Conservation (phyloP, 1,284 basidiomycete genomes). For the Ganoderma meredithae region DNA sequence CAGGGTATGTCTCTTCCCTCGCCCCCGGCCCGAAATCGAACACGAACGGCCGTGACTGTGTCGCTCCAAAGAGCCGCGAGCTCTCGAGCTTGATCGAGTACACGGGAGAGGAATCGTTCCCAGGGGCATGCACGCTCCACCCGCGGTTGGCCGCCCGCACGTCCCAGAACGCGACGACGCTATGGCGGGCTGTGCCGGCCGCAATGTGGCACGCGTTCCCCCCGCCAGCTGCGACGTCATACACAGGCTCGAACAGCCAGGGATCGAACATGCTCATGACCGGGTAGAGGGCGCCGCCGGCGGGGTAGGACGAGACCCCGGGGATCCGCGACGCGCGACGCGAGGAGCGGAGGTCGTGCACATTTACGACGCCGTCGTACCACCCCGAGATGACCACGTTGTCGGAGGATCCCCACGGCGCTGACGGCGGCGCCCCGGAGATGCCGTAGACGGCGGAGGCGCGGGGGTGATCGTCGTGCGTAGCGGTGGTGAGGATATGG, state of each 20-base stretch:
- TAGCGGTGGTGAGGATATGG: slow-evolving; percentile 52
- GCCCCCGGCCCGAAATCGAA: slow-evolving; percentile 77
- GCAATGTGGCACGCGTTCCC: slow-evolving; percentile 69
- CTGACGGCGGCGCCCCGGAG: slow-evolving; percentile 60
- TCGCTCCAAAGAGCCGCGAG: slow-evolving; percentile 76
- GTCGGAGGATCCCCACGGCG: slow-evolving; percentile 72
- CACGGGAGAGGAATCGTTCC: slow-evolving; percentile 77
- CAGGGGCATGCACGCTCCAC: slow-evolving; percentile 80
- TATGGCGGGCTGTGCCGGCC: slow-evolving; percentile 77
- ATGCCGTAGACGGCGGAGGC: slow-evolving; percentile 75
- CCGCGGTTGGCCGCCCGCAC: slow-evolving; percentile 63
- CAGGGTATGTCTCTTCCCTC: slow-evolving; percentile 63
- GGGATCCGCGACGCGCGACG: slow-evolving; percentile 32
- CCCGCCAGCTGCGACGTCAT: slow-evolving; percentile 73
- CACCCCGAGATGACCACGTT: slow-evolving; percentile 79
- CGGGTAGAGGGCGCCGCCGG: slow-evolving; percentile 52
- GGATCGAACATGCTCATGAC: slow-evolving; percentile 68
- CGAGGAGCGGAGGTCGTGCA: slow-evolving; percentile 74
- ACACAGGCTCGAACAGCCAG: slow-evolving; percentile 75
- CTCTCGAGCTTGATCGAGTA: slow-evolving; percentile 76
- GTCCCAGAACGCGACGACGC: slow-evolving; percentile 81
- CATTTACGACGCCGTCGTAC: slow-evolving; percentile 75
- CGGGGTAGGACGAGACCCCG: slow-evolving; percentile 28
- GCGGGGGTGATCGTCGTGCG: slow-evolving; percentile 39
- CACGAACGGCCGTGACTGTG: slow-evolving; percentile 75